Percentiles rank a stretch among this genome's conserved stretches.
Evolutionary conservation across 140 eudicot species (phyloP).

Genomic region (Flaveria floridana): DNA sequence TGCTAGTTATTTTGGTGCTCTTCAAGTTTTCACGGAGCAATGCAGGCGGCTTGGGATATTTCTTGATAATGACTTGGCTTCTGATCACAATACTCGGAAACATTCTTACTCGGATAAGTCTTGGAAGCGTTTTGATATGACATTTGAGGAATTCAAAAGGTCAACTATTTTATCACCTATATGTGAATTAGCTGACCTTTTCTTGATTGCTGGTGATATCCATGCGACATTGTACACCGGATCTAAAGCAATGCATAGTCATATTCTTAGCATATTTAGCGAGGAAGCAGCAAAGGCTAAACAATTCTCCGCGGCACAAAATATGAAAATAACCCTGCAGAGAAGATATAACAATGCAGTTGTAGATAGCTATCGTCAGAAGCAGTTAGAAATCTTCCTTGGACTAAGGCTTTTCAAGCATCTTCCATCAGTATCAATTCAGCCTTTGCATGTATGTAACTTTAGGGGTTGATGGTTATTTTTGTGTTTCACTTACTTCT

Average conservation of each 20-base stretch:
- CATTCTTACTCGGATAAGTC: slow-evolving; percentile 76
- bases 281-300: slow-evolving; percentile 83
- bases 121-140: slow-evolving; percentile 94
- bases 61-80: slow-evolving; percentile 71
- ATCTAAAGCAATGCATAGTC: slow-evolving; percentile 98
- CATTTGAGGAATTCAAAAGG: slow-evolving; percentile 84
- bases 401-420: slow-evolving; percentile 88
- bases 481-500: neutral
- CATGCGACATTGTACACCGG: slow-evolving; percentile 95
- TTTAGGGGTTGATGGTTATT: slow-evolving; percentile 9
- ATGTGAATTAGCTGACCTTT: slow-evolving; percentile 69
- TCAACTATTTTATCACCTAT: slow-evolving; percentile 79
- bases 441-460: slow-evolving; percentile 69
- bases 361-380: slow-evolving; percentile 84
- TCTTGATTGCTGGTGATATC: slow-evolving; percentile 81
- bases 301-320: slow-evolving; percentile 90
- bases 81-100: slow-evolving; percentile 56
- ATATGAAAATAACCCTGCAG: slow-evolving; percentile 77
- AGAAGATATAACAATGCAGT: slow-evolving; percentile 92
- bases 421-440: slow-evolving; percentile 66
- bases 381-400: slow-evolving; percentile 86
- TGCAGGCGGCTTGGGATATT: slow-evolving; percentile 84
- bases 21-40: slow-evolving; percentile 89
- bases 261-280: slow-evolving; percentile 76
- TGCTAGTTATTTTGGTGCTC: slow-evolving; percentile 87